phyloP scores from a whole-genome alignment of 805 yeast genomes.

The Yamadazyma laniorum region DNA sequence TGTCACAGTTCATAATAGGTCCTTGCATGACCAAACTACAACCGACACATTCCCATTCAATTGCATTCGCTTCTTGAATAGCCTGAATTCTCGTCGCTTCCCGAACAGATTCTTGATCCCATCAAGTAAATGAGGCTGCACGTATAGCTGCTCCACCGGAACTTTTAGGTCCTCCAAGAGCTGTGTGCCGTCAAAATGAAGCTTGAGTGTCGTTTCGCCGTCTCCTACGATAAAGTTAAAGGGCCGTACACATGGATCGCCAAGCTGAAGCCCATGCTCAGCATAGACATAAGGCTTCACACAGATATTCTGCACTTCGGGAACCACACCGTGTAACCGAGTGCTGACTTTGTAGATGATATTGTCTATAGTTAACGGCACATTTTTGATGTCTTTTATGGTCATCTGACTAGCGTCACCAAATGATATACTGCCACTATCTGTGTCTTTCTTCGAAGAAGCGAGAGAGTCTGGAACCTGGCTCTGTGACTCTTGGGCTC shows the following conservation, averaged over 20 bases:
- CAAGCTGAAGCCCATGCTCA: slow-evolving; percentile 4
- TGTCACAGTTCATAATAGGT: not conserved
- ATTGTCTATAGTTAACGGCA: slow-evolving; percentile 8
- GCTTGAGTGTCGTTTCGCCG: slow-evolving; percentile 7
- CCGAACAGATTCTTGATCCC: slow-evolving; percentile 1
- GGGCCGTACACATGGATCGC: slow-evolving; percentile 22
- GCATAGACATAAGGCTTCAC: slow-evolving; percentile 23
- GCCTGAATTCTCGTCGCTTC: not conserved
- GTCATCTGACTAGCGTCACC: slow-evolving; percentile 1
- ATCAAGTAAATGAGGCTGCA: slow-evolving; percentile 5
- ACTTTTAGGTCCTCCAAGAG: slow-evolving; percentile 6
- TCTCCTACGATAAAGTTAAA: slow-evolving; percentile 26
- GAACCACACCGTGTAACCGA: slow-evolving; percentile 23
- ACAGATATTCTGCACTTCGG: slow-evolving; percentile 25
- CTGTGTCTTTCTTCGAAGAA: not conserved
- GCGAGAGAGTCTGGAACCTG: slow-evolving; percentile 1
- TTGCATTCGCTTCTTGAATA: slow-evolving; percentile 9
- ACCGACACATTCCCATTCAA: slow-evolving; percentile 5
- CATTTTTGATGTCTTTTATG: slow-evolving; percentile 1
- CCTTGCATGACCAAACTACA: slow-evolving; percentile 11
- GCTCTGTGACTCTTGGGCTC: not conserved
- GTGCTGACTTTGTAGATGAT: slow-evolving; percentile 19
- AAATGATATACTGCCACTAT: slow-evolving; percentile 5
- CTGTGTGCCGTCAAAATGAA: slow-evolving; percentile 16
- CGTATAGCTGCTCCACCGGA: slow-evolving; percentile 9